Evolutionary conservation across 352 stramenopile genomes (phyloP), one percentile per base, ranked within the genome.

Genomic region (Pythium aquatile): DNA sequence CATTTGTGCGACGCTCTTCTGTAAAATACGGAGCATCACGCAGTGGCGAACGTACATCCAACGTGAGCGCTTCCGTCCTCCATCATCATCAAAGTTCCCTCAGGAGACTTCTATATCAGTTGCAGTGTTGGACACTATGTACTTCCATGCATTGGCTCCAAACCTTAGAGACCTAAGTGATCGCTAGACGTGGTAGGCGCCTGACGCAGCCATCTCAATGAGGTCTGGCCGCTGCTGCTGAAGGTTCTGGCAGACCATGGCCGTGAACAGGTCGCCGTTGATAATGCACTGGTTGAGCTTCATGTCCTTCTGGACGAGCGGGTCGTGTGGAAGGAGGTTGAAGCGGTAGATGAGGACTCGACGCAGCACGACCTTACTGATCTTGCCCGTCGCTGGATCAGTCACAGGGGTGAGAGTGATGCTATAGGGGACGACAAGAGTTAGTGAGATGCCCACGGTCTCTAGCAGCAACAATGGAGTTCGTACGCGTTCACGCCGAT

Each of bases 181-280:
- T 24, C 20, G 20, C 20, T 24, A 24, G 20, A 24, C 20, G 20
- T 13, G n/a, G 51, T 28, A 42, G 2, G 30, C 3, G 16, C 42
- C 62, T 59, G 44, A 51, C 44, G 3, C 62, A 54, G 48, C 63
- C 39, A 65, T 48, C 49, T 65, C 55, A 10, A 69, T 55, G 49
- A 69, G 33, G 20, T 70, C 57, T 9, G 64, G 64, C 26, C 53
- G 49, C 24, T 60, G 65, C 44, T 66, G 59, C 55, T 59, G 61
- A 26, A 73, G 53, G 24, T 69, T 63, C 42, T 64, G 49, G 57
- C 66, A 73, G 14, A 73, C 37, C 42, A 66, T 56, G 28, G 61
- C 66, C 26, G 58, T 73, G 20, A 73, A 39, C 42, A 73, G 39
- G 46, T 73, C 66, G 13, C 66, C 66, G 52, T 73, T 73, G 32